These are phyloP conservation scores for Paecilomyces sp. DNA, from an alignment of 2,329 filamentous ascomycete species.

Conservation along the genomic window DNA sequence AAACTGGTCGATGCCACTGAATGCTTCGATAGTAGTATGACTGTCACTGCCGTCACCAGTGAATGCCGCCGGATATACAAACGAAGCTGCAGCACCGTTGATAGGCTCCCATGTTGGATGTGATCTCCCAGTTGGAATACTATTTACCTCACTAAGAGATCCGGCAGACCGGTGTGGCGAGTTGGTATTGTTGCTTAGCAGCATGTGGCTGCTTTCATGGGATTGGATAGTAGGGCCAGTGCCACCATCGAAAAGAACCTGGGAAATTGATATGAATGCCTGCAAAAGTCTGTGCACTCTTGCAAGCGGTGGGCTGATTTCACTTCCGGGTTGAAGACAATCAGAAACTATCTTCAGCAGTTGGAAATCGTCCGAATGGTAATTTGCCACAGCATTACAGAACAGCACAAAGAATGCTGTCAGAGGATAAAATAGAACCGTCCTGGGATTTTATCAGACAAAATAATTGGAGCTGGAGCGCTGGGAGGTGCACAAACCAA, in stretches of 20 bases:
- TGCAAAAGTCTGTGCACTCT: neutral
- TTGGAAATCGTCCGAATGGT: neutral
- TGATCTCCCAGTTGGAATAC: no score
- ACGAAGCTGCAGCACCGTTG: no score
- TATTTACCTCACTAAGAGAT: no score
- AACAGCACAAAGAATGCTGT: neutral
- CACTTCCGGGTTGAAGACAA: neutral
- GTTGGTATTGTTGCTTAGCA: neutral
- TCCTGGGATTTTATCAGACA: neutral
- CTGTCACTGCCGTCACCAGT: neutral
- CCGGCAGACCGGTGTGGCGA: no score
- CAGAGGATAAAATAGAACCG: neutral
- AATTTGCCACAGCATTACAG: neutral
- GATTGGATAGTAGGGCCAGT: neutral
- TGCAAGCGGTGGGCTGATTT: neutral
- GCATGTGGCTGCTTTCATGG: neutral
- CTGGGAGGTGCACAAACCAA: neutral
- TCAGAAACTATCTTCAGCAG: neutral
- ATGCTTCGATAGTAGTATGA: neutral
- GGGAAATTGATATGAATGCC: neutral
- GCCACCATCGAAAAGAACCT: neutral
- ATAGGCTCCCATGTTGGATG: no score
- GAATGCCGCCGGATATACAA: neutral
- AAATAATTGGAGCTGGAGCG: neutral
- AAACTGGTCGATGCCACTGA: neutral